Conservation (phyloP, 257 asterid species). For the Capsicum baccatum region DNA sequence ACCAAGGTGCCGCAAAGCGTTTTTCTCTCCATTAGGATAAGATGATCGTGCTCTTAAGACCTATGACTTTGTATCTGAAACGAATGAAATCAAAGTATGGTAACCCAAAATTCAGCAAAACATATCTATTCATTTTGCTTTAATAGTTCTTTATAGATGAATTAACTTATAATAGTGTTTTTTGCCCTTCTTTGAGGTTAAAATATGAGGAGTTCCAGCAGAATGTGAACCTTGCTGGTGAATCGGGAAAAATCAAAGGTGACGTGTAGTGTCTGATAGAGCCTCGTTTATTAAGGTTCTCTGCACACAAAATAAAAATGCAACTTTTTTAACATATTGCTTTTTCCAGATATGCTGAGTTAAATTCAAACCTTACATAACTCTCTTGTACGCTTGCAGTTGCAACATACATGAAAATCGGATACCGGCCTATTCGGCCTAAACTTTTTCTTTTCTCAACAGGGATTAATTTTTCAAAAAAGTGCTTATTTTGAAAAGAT, state of each 20-base stretch:
- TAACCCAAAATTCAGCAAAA: neutral
- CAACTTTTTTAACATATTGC: neutral
- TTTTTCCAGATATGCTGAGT: neutral
- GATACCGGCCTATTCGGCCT: neutral
- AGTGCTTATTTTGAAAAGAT: too few species aligned
- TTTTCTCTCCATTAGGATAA: conserved; percentile 27
- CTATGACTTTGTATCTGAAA: conserved; percentile 31
- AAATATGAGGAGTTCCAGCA: conserved; percentile 63
- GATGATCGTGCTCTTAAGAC: neutral
- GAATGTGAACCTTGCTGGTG: conserved; percentile 63
- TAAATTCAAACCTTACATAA: neutral
- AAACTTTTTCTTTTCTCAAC: too few species aligned
- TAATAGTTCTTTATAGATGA: neutral
- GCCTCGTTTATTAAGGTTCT: conserved; percentile 63
- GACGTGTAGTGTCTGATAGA: conserved; percentile 50
- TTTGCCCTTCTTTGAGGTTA: conserved; percentile 37
- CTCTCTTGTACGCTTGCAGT: too few species aligned
- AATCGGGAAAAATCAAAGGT: conserved; percentile 49
- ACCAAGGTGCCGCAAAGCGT: conserved; percentile 56
- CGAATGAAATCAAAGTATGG: conserved; percentile 41
- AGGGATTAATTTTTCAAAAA: too few species aligned
- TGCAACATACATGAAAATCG: neutral
- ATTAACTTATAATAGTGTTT: neutral
- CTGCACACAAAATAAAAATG: neutral
- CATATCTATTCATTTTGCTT: neutral